Evolutionary conservation across 2,329 filamentous ascomycete species (phyloP), one percentile per base, ranked within the genome.

Genomic region (Stagonosporopsis vannaccii): DNA sequence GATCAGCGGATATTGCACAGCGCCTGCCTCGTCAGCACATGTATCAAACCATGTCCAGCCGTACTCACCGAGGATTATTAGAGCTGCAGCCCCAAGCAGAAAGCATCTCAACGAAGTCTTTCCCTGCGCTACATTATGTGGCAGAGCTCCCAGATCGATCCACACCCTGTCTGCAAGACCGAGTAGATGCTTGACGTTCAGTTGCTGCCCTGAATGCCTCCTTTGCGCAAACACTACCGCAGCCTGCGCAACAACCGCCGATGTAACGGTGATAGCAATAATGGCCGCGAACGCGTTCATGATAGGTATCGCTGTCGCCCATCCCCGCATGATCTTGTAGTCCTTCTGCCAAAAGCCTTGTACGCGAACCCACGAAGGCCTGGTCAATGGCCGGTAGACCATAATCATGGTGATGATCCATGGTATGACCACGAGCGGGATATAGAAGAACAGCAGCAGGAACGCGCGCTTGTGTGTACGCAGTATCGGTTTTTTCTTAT

Each of bases 391-490:
- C 22, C 41, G 56, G 12, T 54, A 43, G 2, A 36, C 28, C 9
- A 58, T 28, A 11, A 47, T n/a, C n/a, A 54, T 13, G 1, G 56
- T 58, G 11, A 49, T 13, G 30, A 47, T 37, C 56, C 56, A 58
- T 47, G 56, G 51, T 36, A 50, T 35, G 3, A 58, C 13, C 19
- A 60, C 37, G n/a, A 51, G 22, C 12, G 43, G 41, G 25, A 55
- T 37, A 22, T 58, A 55, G 28, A 55, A 33, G 6, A 26, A 15
- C 2, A 58, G 45, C n/a, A 54, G 85, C 44, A 92, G 80, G 6
- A 86, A 41, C 5, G 42, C 50, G n/a, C 42, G 42, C 19, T 28
- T 46, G 28, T 53, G 32, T 0, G 26, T 22, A 19, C 42, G 42
- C 42, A 53, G 35, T 8, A 28, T 1, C n/a, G 41, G 33, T 26